phyloP scores from a whole-genome alignment of 768 basidiomycete genomes.

The Lactarius vividus region DNA sequence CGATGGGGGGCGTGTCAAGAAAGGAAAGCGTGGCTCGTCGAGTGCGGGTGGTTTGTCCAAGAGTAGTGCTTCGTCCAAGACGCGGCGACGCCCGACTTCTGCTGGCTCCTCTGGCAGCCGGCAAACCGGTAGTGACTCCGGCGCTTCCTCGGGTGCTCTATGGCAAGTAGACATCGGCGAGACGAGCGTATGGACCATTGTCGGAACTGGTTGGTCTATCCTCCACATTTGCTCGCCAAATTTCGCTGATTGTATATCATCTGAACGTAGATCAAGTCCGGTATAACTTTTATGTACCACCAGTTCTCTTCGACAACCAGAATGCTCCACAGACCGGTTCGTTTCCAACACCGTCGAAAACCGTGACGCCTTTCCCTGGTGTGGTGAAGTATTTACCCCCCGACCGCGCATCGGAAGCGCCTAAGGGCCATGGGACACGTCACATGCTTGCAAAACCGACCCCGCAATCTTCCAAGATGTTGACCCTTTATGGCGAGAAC shows the following conservation, averaged over 20 bases:
- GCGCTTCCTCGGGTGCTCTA: slow-evolving; percentile 72
- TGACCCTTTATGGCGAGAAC: slow-evolving; percentile 88
- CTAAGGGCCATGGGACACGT: slow-evolving; percentile 68
- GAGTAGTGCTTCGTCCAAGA: slow-evolving; percentile 50
- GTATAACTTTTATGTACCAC: slow-evolving; percentile 92
- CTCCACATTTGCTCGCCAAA: slow-evolving; percentile 27
- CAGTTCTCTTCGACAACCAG: slow-evolving; percentile 77
- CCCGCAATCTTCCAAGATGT: slow-evolving; percentile 73
- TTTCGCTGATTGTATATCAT: slow-evolving; percentile 4
- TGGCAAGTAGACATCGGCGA: slow-evolving; percentile 93
- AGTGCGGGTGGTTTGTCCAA: slow-evolving; percentile 62
- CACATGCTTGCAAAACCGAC: slow-evolving; percentile 73
- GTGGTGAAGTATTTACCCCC: slow-evolving; percentile 91
- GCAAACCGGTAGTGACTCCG: slow-evolving; percentile 65
- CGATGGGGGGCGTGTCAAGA: slow-evolving; percentile 83
- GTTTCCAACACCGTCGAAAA: slow-evolving; percentile 77
- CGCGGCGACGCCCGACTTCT: slow-evolving; percentile 71
- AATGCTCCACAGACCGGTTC: slow-evolving; percentile 66
- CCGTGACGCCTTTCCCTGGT: slow-evolving; percentile 81
- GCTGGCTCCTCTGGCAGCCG: slow-evolving; percentile 48
- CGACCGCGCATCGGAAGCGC: slow-evolving; percentile 80
- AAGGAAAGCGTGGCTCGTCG: slow-evolving; percentile 71
- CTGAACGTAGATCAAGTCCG: slow-evolving; percentile 71
- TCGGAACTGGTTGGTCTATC: slow-evolving; percentile 70
- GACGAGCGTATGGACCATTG: slow-evolving; percentile 93